Base-by-base conservation (phyloP, 768 basidiomycete genomes). In the Amylocystis lapponica region DNA sequence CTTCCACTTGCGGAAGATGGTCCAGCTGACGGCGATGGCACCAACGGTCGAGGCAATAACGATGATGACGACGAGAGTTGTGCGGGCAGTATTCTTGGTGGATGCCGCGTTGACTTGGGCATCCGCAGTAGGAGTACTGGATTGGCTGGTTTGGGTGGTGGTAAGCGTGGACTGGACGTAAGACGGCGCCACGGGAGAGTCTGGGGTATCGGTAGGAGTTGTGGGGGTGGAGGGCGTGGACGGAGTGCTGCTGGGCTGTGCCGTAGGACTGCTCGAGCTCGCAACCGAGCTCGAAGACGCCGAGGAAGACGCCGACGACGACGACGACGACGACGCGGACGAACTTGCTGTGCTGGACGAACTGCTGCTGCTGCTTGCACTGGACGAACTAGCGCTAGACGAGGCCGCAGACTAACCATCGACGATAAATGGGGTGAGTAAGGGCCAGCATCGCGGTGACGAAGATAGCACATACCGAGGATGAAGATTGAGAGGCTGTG, bases 1-100 rank as follows among this genome's bases (percentile, higher is more conserved):
- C 68, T 91, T 90, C 85, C 87, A 91, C 64, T 92, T 91, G 68
- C 90, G 83, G 71, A 92, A 86, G 57, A 90, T 66, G 36, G 89
- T 93, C 90, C 90, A 94, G 49, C 84, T 70, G 52, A 91, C 79
- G 44, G 75, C 74, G 39, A 83, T 58, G 23, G 74, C 83, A 39
- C 79, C 90, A 32, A 91, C 53, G 35, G 71, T 78, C 5, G 82
- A 72, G 4, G 77, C 90, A 39, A 87, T 69, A 39, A 77, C 75
- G 54, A 89, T 83, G 53, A 93, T 66, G 32, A 79, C 71, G 14
- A 81, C 87, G 41, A 74, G 50, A 1, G 71, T 69, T 19, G 69
- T 63, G 36, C 61, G 63, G 8, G 68, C 65, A 47, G 71, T 57
- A 43, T 77, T 63, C 4, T 76, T 67, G 4, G 55, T 38, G 20